Percentiles rank a stretch among this genome's conserved stretches.
These are phyloP conservation scores for Pezizomycotina sp. DNA, from an alignment of 2,329 filamentous ascomycete species.

Conservation along the genomic window DNA sequence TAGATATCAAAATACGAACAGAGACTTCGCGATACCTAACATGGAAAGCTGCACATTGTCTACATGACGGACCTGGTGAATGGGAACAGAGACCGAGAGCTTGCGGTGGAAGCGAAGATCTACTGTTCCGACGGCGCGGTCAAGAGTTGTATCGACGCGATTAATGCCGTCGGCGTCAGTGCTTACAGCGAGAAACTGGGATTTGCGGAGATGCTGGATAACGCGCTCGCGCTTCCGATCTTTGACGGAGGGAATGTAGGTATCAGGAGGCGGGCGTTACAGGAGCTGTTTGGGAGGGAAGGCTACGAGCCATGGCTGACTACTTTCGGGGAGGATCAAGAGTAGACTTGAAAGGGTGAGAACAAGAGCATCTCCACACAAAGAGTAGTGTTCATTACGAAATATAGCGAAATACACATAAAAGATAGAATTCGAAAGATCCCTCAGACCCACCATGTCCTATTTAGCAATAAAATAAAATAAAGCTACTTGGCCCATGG, in stretches of 20 bases:
- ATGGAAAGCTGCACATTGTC: conserved; percentile 36
- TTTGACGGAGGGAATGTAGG: conserved; percentile 42
- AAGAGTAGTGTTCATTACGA: too few relatives aligned
- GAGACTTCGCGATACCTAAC: conserved; percentile 37
- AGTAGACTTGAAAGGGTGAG: too few relatives aligned
- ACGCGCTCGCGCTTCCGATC: conserved; percentile 34
- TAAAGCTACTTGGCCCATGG: too few relatives aligned
- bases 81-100: conserved; percentile 29
- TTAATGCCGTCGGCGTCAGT: conserved; percentile 38
- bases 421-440: too few relatives aligned
- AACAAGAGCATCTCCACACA: too few relatives aligned
- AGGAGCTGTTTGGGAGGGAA: conserved; percentile 32
- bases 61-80: conserved; percentile 33
- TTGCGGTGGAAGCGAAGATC: conserved; percentile 37
- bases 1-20: conserved; percentile 37
- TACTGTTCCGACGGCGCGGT: too few relatives aligned
- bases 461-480: too few relatives aligned
- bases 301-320: conserved; percentile 35
- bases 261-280: conserved; percentile 35
- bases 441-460: too few relatives aligned
- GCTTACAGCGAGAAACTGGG: conserved; percentile 31
- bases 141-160: conserved; percentile 37
- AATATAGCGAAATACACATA: too few relatives aligned
- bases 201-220: conserved; percentile 33
- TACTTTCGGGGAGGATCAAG: conserved; percentile 23